Percentiles rank a stretch among this genome's conserved stretches.
phyloP scores from a whole-genome alignment of 1,284 basidiomycete genomes.

The Somion occarium region DNA sequence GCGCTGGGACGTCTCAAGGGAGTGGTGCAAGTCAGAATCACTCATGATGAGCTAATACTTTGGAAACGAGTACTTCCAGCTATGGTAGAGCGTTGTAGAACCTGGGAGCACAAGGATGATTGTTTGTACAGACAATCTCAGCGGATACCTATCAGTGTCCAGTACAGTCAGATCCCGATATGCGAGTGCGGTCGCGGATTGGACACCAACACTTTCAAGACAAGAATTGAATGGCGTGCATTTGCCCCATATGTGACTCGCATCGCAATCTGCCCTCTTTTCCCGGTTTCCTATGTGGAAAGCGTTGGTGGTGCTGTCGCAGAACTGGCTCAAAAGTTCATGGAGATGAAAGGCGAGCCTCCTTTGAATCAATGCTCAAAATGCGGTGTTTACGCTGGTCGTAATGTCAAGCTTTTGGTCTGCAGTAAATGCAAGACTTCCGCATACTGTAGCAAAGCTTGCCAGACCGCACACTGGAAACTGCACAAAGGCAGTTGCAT shows the following conservation, averaged over 20 bases:
- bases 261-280: conserved; percentile 43
- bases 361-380: no score
- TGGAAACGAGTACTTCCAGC: conserved; percentile 47
- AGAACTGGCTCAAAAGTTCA: not conserved
- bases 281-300: conserved; percentile 41
- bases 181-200: conserved; percentile 47
- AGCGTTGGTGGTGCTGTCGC: conserved; percentile 16
- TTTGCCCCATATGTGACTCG: conserved; percentile 40
- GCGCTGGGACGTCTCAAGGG: conserved; percentile 10
- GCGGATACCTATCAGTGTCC: conserved; percentile 28
- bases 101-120: conserved; percentile 39
- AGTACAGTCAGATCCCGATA: conserved; percentile 31
- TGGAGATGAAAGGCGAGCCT: no score
- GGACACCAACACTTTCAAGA: conserved; percentile 28
- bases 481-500: conserved; percentile 4
- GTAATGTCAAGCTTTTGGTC: not conserved
- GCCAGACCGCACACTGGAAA: conserved; percentile 8
- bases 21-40: conserved; percentile 11
- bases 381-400: no score
- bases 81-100: conserved; percentile 46
- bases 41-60: conserved; percentile 27
- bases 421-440: conserved; percentile 6
- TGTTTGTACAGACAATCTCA: conserved; percentile 40
- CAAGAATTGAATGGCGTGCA: conserved; percentile 26
- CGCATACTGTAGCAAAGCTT: conserved; percentile 5